Evolutionary conservation across 2,329 filamentous ascomycete species (phyloP), one percentile per base, ranked within the genome.

Genomic region (Cladophialophora carrionii): DNA sequence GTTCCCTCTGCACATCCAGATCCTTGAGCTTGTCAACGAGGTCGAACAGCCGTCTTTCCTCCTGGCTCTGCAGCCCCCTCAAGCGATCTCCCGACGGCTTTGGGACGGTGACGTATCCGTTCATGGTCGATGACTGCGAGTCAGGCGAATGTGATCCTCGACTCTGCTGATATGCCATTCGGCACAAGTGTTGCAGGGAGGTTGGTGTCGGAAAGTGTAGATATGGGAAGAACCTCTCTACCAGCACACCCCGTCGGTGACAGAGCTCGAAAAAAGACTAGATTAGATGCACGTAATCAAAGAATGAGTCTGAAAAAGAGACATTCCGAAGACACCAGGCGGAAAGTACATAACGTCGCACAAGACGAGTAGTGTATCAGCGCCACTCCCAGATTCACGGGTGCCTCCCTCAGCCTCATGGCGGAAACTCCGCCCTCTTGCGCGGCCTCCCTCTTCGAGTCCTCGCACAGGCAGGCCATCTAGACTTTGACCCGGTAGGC

Each of bases 1-100:
- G 77, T 72, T 83, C 80, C 24, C 52, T 32, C 17, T 63, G 31
- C 2, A 72, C 71, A 62, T 55, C 71, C 84, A 78, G 72, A 84
- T 74, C 72, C 31, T 64, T 59, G 51, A 64, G 62, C 41, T 55
- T 53, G 37, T 61, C 58, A 26, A 61, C 51, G 8, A 61, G 58
- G 22, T 54, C 58, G 51, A 61, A 61, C 14, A 61, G 51, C 26
- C 41, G 49, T 55, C 49, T 48, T 26, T 61, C 49, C 37, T 61
- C 58, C 51, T 29, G 34, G 17, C 58, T 55, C 49, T 61, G 51
- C 34, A 61, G 34, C 26, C 49, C 32, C 17, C 37, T 54, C 17
- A 61, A 22, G 6, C 58, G 49, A n/a, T 61, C 58, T 2, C 31
- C 48, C 2, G 51, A 48, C 0, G 58, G 58, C 12, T 55, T 61